Conservation (phyloP, 306 rosid species). For the Inga leiocalycina region DNA sequence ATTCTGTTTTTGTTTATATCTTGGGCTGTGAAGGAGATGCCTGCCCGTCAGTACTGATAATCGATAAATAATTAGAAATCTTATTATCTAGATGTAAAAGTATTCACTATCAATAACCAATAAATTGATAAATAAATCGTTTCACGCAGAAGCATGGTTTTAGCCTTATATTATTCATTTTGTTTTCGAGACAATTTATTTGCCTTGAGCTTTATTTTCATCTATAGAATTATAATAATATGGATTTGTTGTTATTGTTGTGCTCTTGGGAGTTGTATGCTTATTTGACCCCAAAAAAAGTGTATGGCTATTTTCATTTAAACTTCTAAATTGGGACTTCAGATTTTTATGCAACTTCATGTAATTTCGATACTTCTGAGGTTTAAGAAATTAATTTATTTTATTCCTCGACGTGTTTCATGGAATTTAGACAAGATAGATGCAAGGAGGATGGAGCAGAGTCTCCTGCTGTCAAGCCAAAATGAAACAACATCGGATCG, state of each 20-base stretch:
- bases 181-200: background rate
- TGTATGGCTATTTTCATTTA: background rate
- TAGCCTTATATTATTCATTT: background rate
- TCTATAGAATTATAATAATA: background rate
- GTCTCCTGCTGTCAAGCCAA: background rate
- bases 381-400: background rate
- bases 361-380: too few species aligned
- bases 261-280: background rate
- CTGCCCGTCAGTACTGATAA: background rate
- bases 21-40: background rate
- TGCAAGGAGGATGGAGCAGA: background rate
- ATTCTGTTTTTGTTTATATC: background rate
- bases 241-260: background rate
- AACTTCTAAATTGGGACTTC: background rate
- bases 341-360: too few species aligned
- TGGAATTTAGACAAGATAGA: background rate
- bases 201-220: background rate
- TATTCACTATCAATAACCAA: too few species aligned
- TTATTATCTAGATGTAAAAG: background rate
- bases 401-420: background rate
- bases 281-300: too few species aligned
- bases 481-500: background rate
- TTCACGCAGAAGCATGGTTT: background rate
- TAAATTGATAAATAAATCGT: background rate
- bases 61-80: background rate